phyloP scores from a whole-genome alignment of 2,329 filamentous ascomycete species.

The Phaeosphaeriaceae sp. region DNA sequence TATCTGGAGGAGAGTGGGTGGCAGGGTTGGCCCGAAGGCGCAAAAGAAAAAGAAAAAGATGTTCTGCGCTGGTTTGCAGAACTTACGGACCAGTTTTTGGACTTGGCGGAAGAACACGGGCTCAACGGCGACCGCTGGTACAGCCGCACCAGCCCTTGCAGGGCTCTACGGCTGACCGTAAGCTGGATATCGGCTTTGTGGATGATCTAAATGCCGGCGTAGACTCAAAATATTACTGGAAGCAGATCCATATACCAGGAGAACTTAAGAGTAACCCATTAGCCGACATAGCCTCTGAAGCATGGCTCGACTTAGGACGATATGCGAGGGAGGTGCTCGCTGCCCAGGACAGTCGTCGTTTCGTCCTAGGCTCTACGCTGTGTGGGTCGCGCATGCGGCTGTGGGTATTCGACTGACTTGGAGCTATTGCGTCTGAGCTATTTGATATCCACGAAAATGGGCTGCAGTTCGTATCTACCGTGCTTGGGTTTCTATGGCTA shows the following conservation, averaged over 20 bases:
- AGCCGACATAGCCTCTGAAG: constrained; percentile 46
- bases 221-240: constrained; percentile 42
- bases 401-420: constrained; percentile 52
- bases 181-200: constrained; percentile 34
- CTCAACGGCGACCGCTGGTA: constrained; percentile 22
- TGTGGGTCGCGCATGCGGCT: constrained; percentile 42
- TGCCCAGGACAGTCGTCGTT: constrained; percentile 36
- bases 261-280: constrained; percentile 56
- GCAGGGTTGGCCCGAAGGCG: constrained; percentile 25
- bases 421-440: constrained; percentile 53
- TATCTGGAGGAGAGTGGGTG: constrained; percentile 24
- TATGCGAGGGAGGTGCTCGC: constrained; percentile 56
- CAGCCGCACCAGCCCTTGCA: constrained; percentile 25
- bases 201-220: constrained; percentile 23
- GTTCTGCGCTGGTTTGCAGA: constrained; percentile 28
- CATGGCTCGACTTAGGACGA: constrained; percentile 47
- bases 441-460: constrained; percentile 57
- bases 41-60: constrained; percentile 20
- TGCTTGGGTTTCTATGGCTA: constrained; percentile 55
- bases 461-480: constrained; percentile 48
- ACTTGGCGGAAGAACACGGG: too few relatives aligned
- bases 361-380: constrained; percentile 58
- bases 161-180: constrained; percentile 30
- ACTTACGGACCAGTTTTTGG: background rate
- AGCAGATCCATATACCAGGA: constrained; percentile 53